phyloP scores from a whole-genome alignment of 148 eudicot species.

The Rhododendron griersonianum region DNA sequence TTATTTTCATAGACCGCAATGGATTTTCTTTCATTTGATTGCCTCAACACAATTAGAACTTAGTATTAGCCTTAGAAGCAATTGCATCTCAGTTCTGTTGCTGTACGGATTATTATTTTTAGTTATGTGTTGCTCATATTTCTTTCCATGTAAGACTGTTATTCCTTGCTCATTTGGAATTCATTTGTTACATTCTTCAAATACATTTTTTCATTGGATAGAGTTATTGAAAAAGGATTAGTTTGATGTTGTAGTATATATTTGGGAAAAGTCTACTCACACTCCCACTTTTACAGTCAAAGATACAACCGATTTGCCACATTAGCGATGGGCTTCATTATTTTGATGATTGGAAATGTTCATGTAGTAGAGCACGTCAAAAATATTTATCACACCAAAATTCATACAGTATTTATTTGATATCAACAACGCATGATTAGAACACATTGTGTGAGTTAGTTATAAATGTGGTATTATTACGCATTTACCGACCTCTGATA shows the following conservation, averaged over 20 bases:
- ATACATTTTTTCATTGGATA: not conserved
- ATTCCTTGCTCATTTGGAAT: not conserved
- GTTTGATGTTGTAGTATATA: not conserved
- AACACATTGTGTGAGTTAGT: too few relatives aligned
- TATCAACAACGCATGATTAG: too few relatives aligned
- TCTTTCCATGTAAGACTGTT: not conserved
- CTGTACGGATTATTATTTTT: not conserved
- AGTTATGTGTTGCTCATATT: not conserved
- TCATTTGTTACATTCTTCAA: not conserved
- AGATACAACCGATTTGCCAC: not conserved
- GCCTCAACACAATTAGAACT: not conserved
- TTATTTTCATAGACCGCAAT: not conserved
- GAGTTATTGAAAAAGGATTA: not conserved
- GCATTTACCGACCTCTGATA: too few relatives aligned
- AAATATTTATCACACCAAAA: too few relatives aligned
- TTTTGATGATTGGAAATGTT: too few relatives aligned
- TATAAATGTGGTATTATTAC: too few relatives aligned
- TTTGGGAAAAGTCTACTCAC: too few relatives aligned
- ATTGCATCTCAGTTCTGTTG: not conserved
- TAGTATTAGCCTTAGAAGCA: not conserved
- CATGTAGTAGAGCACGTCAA: too few relatives aligned
- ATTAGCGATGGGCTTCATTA: too few relatives aligned
- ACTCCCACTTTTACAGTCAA: too few relatives aligned
- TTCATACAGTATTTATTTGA: too few relatives aligned
- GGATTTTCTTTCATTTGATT: not conserved